Evolutionary conservation across 345 rosid species (phyloP).

Genomic region (Brassica napus): DNA sequence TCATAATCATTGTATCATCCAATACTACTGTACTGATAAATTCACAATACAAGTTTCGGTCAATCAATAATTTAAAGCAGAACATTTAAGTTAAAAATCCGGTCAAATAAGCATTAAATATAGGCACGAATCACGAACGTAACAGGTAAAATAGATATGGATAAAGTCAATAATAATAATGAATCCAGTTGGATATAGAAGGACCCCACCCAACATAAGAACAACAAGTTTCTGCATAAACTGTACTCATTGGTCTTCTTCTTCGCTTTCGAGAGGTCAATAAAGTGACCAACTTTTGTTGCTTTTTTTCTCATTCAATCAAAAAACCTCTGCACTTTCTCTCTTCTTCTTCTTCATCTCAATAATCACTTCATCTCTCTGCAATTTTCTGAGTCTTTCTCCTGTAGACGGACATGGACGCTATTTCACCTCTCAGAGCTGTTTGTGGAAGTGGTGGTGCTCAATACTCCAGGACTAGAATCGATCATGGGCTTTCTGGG

Average conservation of each 20-base stretch:
- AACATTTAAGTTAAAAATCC: not conserved
- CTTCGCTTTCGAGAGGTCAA: constrained; percentile 23
- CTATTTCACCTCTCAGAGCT: constrained; percentile 21
- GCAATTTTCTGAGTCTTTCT: not conserved
- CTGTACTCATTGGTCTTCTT: constrained; percentile 4
- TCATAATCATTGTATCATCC: not conserved
- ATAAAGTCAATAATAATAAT: constrained; percentile 17
- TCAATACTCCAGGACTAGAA: constrained; percentile 4
- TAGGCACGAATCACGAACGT: constrained; percentile 8
- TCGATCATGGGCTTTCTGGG: constrained; percentile 32
- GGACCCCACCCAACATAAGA: constrained; percentile 31
- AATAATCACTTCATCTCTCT: not conserved
- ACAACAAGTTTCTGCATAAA: constrained; percentile 34
- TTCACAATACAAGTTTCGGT: not conserved
- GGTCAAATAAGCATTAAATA: not conserved
- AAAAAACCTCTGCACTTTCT: not conserved
- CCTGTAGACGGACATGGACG: constrained; percentile 8
- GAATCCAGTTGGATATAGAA: constrained; percentile 6
- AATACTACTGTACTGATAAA: not conserved
- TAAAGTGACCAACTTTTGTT: constrained; percentile 12
- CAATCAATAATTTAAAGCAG: not conserved
- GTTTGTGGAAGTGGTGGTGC: not conserved
- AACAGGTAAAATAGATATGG: constrained; percentile 25
- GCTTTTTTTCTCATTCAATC: not conserved
- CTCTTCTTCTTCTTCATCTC: not conserved